phyloP scores from a whole-genome alignment of 305 asterid genomes.

The Fraxinus velutina region DNA sequence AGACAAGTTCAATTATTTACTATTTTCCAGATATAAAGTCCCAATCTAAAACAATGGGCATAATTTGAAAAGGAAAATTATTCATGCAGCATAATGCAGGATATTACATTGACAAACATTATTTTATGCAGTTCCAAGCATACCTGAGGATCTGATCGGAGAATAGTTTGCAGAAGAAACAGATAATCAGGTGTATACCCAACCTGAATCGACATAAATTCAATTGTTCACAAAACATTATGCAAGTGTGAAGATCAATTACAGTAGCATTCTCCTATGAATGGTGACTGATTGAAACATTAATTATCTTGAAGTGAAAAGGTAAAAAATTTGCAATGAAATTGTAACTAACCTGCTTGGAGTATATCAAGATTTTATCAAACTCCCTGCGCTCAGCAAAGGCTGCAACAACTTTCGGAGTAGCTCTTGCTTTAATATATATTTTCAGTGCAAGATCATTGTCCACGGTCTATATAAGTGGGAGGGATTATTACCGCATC shows the following conservation, averaged over 20 bases:
- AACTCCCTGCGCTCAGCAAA: slow-evolving; percentile 99
- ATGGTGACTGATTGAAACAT: not conserved
- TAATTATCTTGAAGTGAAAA: slow-evolving; percentile 8
- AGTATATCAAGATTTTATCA: slow-evolving; percentile 93
- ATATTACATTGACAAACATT: slow-evolving; percentile 6
- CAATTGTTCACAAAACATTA: slow-evolving; percentile 1
- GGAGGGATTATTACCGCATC: slow-evolving; percentile 2
- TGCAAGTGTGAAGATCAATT: slow-evolving; percentile 9
- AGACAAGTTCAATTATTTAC: slow-evolving; percentile 23
- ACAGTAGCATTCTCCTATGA: slow-evolving; percentile 9
- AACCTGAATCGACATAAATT: slow-evolving; percentile 52
- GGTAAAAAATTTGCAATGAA: not conserved
- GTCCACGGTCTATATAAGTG: slow-evolving; percentile 75
- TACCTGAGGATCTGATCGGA: slow-evolving; percentile 99
- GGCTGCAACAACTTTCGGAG: slow-evolving; percentile 99
- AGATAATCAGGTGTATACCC: slow-evolving; percentile 96
- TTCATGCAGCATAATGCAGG: not conserved
- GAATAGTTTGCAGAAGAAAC: slow-evolving; percentile 97
- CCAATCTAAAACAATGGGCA: not conserved
- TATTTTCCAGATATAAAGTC: slow-evolving; percentile 7
- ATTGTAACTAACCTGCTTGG: slow-evolving; percentile 73
- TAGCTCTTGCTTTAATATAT: slow-evolving; percentile 95
- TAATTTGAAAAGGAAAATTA: slow-evolving; percentile 1
- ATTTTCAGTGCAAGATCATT: slow-evolving; percentile 97
- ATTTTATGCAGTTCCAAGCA: slow-evolving; percentile 14